Conservation (phyloP, 345 rosid genomes). For the Eucalyptus cloeziana region DNA sequence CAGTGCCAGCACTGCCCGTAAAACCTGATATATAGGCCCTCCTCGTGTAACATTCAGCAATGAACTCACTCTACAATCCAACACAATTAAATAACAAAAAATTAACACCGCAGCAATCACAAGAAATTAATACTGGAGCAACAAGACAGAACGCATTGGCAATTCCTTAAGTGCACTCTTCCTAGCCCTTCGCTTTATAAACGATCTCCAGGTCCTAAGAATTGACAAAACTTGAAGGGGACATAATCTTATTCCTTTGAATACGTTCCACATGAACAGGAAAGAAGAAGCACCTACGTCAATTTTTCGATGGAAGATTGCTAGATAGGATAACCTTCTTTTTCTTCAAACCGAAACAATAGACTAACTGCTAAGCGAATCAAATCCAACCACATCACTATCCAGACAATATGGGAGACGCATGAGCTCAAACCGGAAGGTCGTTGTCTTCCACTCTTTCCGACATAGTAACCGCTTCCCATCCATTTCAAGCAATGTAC, state of each 20-base stretch:
- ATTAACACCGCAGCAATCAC: background rate
- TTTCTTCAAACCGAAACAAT: background rate
- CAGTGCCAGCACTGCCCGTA: constrained; percentile 93
- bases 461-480: background rate
- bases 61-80: constrained; percentile 71
- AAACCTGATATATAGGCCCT: constrained; percentile 80
- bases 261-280: background rate
- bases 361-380: background rate
- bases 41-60: constrained; percentile 87
- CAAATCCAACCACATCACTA: background rate
- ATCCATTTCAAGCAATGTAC: background rate
- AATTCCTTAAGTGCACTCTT: background rate
- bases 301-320: background rate
- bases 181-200: background rate
- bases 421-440: background rate
- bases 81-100: background rate
- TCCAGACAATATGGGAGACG: background rate
- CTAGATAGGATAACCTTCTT: background rate
- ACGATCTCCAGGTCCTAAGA: background rate
- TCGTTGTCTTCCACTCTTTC: background rate
- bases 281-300: background rate
- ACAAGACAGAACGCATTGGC: background rate
- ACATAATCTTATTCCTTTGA: background rate
- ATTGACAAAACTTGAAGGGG: background rate
- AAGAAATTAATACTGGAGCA: background rate